Percentiles rank a stretch among this genome's conserved stretches.
Evolutionary conservation across 345 rosid species (phyloP).

Genomic region (Kernera saxatilis): DNA sequence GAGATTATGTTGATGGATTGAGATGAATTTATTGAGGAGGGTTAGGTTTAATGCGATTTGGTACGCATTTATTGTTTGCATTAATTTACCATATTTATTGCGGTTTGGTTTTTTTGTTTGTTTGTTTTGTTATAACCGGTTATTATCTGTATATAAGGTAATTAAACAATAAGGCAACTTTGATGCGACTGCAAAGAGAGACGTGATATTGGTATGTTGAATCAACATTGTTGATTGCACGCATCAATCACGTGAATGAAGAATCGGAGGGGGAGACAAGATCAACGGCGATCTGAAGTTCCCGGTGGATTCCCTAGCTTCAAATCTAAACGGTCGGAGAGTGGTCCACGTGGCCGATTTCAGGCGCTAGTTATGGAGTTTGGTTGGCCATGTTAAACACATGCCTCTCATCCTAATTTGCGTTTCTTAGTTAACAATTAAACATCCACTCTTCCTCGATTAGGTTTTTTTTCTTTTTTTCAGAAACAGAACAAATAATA

Average conservation of each 20-base stretch:
- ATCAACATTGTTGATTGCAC: slow-evolving; percentile 2
- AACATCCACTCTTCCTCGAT: not conserved
- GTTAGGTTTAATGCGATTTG: slow-evolving; percentile 4
- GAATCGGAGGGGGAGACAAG: slow-evolving; percentile 1
- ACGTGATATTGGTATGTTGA: not conserved
- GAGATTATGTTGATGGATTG: not conserved
- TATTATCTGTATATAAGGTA: not conserved
- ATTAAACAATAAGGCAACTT: not conserved
- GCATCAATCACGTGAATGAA: not conserved
- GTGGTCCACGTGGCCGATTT: not conserved
- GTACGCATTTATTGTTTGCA: slow-evolving; percentile 12
- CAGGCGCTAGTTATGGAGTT: slow-evolving; percentile 12
- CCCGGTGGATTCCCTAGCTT: not conserved
- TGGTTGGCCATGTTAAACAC: slow-evolving; percentile 10
- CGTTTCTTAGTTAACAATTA: not conserved
- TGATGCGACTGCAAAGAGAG: not conserved
- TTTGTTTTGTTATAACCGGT: not conserved
- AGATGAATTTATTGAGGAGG: not conserved
- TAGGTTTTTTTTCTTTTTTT: not conserved
- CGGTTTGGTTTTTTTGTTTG: not conserved
- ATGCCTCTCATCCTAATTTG: not conserved
- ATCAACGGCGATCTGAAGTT: not conserved
- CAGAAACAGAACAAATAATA: too few relatives aligned
- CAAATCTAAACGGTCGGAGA: not conserved
- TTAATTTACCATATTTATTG: slow-evolving; percentile 10